Evolutionary conservation across 208 protist genomes (phyloP).

Genomic region (Leishmania aethiopica): DNA sequence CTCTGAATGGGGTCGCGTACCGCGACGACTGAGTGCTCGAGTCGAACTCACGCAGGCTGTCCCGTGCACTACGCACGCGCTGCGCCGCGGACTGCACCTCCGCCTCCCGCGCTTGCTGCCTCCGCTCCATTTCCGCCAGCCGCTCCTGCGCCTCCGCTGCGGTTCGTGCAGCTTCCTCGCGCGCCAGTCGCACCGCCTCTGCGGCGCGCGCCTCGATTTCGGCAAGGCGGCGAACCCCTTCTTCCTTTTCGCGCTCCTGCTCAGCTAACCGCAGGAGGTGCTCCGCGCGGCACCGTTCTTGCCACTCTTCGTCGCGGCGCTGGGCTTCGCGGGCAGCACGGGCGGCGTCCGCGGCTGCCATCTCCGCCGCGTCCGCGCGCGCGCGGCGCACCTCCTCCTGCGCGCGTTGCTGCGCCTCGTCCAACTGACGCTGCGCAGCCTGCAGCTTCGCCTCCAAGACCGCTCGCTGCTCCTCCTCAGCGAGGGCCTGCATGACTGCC

Average conservation of each 20-base stretch:
- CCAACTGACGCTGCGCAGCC: conserved; percentile 55
- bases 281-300: conserved; percentile 30
- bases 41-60: conserved; percentile 35
- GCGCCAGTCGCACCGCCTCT: conserved; percentile 42
- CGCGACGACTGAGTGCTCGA: conserved; percentile 22
- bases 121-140: conserved; percentile 46
- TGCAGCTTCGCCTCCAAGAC: conserved; percentile 58
- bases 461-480: conserved; percentile 52
- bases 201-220: conserved; percentile 41
- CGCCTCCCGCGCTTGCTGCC: conserved; percentile 42
- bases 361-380: conserved; percentile 43
- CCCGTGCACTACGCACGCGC: conserved; percentile 25
- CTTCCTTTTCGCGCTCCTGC: conserved; percentile 37
- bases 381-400: conserved; percentile 40
- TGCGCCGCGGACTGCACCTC: conserved; percentile 44
- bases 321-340: conserved; percentile 36
- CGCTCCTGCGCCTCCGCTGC: conserved; percentile 45
- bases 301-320: conserved; percentile 39
- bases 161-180: conserved; percentile 40
- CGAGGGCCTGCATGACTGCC: conserved; percentile 40
- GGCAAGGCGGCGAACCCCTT: conserved; percentile 36
- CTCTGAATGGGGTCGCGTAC: conserved; percentile 24
- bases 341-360: conserved; percentile 46
- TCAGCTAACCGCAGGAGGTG: conserved; percentile 38
- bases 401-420: conserved; percentile 50